Evolutionary conservation across 2,329 filamentous ascomycete genomes (phyloP).

Genomic region (Thermomyces lanuginosus): DNA sequence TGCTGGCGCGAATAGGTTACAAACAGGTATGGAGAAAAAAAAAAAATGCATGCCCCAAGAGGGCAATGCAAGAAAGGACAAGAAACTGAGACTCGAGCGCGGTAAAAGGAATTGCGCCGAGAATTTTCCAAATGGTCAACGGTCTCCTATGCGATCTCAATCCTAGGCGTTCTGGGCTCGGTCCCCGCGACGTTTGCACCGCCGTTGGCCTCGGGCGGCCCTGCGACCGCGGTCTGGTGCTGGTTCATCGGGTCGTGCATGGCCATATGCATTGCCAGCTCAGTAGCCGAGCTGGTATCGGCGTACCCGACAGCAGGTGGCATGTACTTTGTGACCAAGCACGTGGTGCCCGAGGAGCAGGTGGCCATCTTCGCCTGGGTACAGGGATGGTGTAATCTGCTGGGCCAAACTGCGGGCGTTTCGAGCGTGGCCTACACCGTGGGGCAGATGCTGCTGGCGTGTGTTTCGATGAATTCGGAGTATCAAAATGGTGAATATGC

Average conservation of each 20-base stretch:
- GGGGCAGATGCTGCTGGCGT: conserved; percentile 47
- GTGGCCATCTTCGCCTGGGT: conserved; percentile 49
- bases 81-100: neutral
- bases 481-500: conserved; percentile 35
- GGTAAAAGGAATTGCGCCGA: conserved; percentile 39
- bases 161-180: conserved; percentile 48
- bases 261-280: conserved; percentile 48
- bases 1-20: conserved; percentile 46
- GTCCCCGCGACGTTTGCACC: conserved; percentile 47
- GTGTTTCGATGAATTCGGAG: conserved; percentile 44
- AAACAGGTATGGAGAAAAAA: conserved; percentile 34
- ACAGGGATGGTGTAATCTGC: conserved; percentile 51
- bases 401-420: conserved; percentile 47
- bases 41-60: neutral
- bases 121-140: conserved; percentile 53
- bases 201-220: conserved; percentile 43
- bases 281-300: conserved; percentile 49
- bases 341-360: conserved; percentile 44
- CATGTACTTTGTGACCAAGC: conserved; percentile 53
- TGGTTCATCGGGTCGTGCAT: conserved; percentile 49
- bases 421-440: conserved; percentile 47
- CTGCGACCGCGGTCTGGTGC: conserved; percentile 48
- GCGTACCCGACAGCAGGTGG: conserved; percentile 51
- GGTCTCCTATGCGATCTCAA: conserved; percentile 49
- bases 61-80: neutral